phyloP scores from a whole-genome alignment of 2,329 filamentous ascomycete genomes.

The Epichloe bromicola region DNA sequence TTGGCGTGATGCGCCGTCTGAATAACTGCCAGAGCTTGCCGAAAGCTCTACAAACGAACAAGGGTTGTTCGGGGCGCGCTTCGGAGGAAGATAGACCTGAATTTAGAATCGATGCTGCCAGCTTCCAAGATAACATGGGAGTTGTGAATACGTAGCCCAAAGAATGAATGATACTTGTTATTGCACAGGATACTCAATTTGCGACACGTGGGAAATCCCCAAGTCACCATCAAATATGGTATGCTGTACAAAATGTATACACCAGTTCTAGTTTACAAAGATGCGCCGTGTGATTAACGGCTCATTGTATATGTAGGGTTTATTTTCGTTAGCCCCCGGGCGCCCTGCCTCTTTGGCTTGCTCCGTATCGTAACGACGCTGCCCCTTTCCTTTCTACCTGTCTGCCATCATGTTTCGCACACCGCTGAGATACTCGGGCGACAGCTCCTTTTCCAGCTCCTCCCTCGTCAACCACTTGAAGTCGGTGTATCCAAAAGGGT shows the following conservation, averaged over 20 bases:
- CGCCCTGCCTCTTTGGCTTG: neutral
- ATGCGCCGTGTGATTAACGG: neutral
- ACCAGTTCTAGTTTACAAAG: slow-evolving; percentile 1
- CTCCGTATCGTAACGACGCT: neutral
- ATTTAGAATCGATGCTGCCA: neutral
- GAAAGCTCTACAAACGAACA: neutral
- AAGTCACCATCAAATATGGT: neutral
- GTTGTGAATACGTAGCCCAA: neutral
- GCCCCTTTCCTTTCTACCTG: slow-evolving; percentile 34
- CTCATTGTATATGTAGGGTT: neutral
- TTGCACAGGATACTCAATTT: neutral
- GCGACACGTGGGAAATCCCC: neutral
- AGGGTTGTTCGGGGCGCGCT: too few relatives aligned
- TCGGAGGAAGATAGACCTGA: neutral
- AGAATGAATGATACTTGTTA: neutral
- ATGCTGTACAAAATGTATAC: slow-evolving; percentile 2
- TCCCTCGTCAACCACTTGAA: slow-evolving; percentile 91
- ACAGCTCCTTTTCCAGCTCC: slow-evolving; percentile 60
- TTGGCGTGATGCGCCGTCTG: neutral
- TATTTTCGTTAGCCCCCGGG: neutral
- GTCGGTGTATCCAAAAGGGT: slow-evolving; percentile 60
- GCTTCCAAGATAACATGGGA: neutral
- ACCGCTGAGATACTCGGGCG: slow-evolving; percentile 55
- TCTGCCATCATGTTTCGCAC: slow-evolving; percentile 77
- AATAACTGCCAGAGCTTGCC: neutral